Evolutionary conservation across 768 basidiomycete species (phyloP).

Genomic region (Amanita thiersii): DNA sequence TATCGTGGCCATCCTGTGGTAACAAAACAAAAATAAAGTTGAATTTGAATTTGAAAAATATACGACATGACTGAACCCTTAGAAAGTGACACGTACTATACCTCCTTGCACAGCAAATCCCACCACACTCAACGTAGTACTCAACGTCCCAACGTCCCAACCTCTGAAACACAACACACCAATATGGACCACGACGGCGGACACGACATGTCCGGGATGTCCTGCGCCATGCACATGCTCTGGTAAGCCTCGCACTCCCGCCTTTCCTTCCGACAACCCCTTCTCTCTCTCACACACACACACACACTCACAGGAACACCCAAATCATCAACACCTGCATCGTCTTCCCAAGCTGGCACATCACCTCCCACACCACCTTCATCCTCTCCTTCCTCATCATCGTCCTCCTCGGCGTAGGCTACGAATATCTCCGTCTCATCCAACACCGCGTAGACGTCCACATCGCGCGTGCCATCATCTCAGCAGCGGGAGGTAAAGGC

Average conservation of each 20-base stretch:
- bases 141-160: too few relatives aligned
- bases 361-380: conserved; percentile 48
- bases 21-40: too few relatives aligned
- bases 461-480: conserved; percentile 41
- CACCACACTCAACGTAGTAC: too few relatives aligned
- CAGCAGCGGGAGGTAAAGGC: conserved; percentile 40
- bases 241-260: conserved; percentile 33
- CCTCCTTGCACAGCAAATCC: too few relatives aligned
- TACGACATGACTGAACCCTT: too few relatives aligned
- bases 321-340: conserved; percentile 75
- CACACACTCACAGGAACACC: conserved; percentile 47
- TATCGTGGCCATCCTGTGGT: too few relatives aligned
- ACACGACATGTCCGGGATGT: conserved; percentile 39
- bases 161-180: too few relatives aligned
- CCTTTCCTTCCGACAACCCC: conserved; percentile 1
- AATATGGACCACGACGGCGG: too few relatives aligned
- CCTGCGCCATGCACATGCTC: conserved; percentile 77
- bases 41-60: too few relatives aligned
- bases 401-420: conserved; percentile 60
- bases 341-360: conserved; percentile 76
- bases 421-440: conserved; percentile 70
- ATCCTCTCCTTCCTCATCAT: conserved; percentile 58
- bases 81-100: too few relatives aligned
- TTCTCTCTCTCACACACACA: background rate
- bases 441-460: conserved; percentile 49